These are phyloP conservation scores for Spinacia oleracea DNA, from an alignment of 179 eudicot species.

Conservation along the genomic window DNA sequence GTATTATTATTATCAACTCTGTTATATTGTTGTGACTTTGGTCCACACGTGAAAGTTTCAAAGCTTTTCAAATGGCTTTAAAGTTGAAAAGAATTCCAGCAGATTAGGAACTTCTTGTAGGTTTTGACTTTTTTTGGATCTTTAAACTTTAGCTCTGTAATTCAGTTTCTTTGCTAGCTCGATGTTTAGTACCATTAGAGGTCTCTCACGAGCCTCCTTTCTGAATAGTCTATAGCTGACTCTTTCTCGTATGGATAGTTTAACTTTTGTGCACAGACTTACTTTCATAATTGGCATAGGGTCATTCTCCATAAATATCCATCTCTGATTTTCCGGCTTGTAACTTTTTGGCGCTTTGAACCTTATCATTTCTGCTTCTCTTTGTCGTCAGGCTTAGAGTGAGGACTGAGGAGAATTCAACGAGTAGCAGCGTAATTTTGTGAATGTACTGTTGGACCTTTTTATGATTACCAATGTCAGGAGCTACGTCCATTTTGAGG, in stretches of 20 bases:
- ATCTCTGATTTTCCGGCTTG: too few relatives aligned
- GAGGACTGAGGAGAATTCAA: too few relatives aligned
- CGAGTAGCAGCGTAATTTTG: too few relatives aligned
- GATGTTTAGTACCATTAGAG: background rate
- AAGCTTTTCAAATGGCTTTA: background rate
- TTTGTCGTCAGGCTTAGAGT: too few relatives aligned
- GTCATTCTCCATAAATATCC: too few relatives aligned
- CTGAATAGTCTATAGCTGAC: background rate
- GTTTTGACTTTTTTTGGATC: constrained; percentile 1
- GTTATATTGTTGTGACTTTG: background rate
- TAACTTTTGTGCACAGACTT: too few relatives aligned
- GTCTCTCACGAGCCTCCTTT: background rate
- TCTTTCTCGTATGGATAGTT: background rate
- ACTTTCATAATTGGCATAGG: too few relatives aligned
- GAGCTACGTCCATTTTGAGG: too few relatives aligned
- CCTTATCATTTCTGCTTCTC: too few relatives aligned
- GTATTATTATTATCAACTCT: background rate
- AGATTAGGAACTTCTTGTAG: background rate
- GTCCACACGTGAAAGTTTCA: background rate
- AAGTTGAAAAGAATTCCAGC: background rate
- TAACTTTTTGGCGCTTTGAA: too few relatives aligned
- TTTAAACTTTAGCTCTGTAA: background rate
- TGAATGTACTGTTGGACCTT: too few relatives aligned
- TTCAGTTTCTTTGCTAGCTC: background rate
- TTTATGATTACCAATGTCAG: too few relatives aligned